Evolutionary conservation across 2,329 filamentous ascomycete species (phyloP).

Genomic region (Colletotrichum coccodes): DNA sequence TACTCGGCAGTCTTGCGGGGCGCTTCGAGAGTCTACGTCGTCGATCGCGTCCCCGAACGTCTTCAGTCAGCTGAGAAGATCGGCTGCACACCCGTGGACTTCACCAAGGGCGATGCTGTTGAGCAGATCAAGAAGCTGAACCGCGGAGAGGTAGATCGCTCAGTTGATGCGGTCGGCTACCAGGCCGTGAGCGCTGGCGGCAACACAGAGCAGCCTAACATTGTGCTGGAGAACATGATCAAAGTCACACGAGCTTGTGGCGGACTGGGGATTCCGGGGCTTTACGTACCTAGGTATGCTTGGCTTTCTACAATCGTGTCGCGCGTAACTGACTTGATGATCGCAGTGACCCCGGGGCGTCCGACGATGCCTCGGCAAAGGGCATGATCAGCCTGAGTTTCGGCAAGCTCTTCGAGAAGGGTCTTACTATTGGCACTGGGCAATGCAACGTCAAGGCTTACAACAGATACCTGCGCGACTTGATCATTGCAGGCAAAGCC

Average conservation of each 20-base stretch:
- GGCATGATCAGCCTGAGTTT: slow-evolving; percentile 73
- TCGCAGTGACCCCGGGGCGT: slow-evolving; percentile 68
- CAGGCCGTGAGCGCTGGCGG: slow-evolving; percentile 67
- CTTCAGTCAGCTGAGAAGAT: slow-evolving; percentile 70
- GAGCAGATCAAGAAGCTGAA: slow-evolving; percentile 69
- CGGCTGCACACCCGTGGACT: slow-evolving; percentile 69
- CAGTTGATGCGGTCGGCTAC: slow-evolving; percentile 74
- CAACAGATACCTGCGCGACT: slow-evolving; percentile 72
- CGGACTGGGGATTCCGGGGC: slow-evolving; percentile 69
- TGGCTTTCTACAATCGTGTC: neutral
- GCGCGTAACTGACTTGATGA: slow-evolving; percentile 19
- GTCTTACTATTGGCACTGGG: slow-evolving; percentile 67
- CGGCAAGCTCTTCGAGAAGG: slow-evolving; percentile 76
- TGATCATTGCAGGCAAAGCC: slow-evolving; percentile 72
- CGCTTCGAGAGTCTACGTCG: slow-evolving; percentile 69
- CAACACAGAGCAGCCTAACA: slow-evolving; percentile 68
- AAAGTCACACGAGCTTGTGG: slow-evolving; percentile 69
- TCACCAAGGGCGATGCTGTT: slow-evolving; percentile 67
- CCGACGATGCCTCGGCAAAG: slow-evolving; percentile 68
- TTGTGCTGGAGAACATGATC: slow-evolving; percentile 73
- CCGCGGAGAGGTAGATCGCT: slow-evolving; percentile 65
- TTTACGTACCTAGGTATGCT: slow-evolving; percentile 52
- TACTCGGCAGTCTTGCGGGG: slow-evolving; percentile 71
- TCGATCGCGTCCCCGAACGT: slow-evolving; percentile 70
- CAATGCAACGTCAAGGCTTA: slow-evolving; percentile 77